Evolutionary conservation across 73 alveolate species (phyloP).

Genomic region (Stentor coeruleus): DNA sequence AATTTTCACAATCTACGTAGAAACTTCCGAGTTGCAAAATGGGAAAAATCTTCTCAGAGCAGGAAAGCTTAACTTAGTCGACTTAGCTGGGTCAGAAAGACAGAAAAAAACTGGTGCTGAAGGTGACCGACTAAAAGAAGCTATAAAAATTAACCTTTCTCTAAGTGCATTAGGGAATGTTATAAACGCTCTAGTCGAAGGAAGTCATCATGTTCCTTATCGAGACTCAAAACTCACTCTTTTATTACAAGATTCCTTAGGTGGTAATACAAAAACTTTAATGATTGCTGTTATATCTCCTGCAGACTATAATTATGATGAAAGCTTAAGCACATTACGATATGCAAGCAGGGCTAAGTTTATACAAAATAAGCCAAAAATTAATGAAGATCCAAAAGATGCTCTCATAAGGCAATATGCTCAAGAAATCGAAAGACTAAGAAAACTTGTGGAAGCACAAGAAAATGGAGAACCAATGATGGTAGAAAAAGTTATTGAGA

Average conservation of each 20-base stretch:
- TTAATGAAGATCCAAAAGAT: constrained; percentile 90
- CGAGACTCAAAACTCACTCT: constrained; percentile 82
- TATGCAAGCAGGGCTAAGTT: constrained; percentile 87
- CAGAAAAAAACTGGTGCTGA: constrained; percentile 85
- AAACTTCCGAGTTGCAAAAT: constrained; percentile 63
- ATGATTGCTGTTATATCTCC: constrained; percentile 91
- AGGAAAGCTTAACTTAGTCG: constrained; percentile 92
- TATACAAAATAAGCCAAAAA: constrained; percentile 80
- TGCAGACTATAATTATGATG: constrained; percentile 86
- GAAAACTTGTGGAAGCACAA: constrained; percentile 47
- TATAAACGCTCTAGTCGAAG: constrained; percentile 76
- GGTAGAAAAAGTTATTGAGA: constrained; percentile 10
- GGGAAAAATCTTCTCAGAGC: constrained; percentile 67
- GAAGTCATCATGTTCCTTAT: constrained; percentile 76
- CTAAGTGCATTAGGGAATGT: constrained; percentile 89
- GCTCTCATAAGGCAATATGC: constrained; percentile 75
- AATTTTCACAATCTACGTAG: constrained; percentile 84
- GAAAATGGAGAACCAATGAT: constrained; percentile 30
- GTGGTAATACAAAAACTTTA: constrained; percentile 86
- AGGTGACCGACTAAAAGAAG: constrained; percentile 90
- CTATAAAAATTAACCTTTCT: constrained; percentile 79
- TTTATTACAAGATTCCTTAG: constrained; percentile 73
- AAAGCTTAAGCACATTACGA: constrained; percentile 74
- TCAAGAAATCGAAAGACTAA: constrained; percentile 76
- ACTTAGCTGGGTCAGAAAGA: constrained; percentile 94